Evolutionary conservation across 2,329 filamentous ascomycete genomes (phyloP).

Genomic region (Cladophialophora carrionii): DNA sequence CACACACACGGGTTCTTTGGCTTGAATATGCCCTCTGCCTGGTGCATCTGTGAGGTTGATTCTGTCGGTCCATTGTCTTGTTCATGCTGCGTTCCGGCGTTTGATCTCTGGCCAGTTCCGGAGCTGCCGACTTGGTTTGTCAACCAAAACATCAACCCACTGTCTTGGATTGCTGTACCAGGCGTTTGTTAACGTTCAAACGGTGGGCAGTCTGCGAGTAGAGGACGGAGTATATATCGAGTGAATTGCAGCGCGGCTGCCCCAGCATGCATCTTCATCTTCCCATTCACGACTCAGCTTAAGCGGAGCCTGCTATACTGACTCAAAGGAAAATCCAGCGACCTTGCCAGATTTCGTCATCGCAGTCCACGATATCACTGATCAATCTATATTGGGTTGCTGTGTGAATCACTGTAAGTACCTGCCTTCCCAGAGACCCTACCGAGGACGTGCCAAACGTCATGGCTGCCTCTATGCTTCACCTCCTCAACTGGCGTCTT

Average conservation of each 20-base stretch:
- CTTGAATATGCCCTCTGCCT: neutral
- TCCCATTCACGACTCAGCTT: neutral
- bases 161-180: constrained; percentile 1
- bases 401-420: constrained; percentile 3
- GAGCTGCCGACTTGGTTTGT: neutral
- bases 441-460: neutral
- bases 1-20: neutral
- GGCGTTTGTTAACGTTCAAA: constrained; percentile 7
- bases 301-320: constrained; percentile 9
- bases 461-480: neutral
- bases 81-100: constrained; percentile 16
- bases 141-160: constrained; percentile 4
- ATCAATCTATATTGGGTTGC: neutral
- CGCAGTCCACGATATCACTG: neutral
- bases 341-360: neutral
- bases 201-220: neutral
- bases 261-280: neutral
- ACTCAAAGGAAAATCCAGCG: neutral
- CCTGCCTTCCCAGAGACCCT: neutral
- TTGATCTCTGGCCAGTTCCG: constrained; percentile 2
- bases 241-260: neutral
- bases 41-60: neutral
- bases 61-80: constrained; percentile 7
- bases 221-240: neutral
- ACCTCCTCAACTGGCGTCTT: neutral